Evolutionary conservation across 371 early-diverging fungal genomes (phyloP).

Genomic region (Mortierella sp.): DNA sequence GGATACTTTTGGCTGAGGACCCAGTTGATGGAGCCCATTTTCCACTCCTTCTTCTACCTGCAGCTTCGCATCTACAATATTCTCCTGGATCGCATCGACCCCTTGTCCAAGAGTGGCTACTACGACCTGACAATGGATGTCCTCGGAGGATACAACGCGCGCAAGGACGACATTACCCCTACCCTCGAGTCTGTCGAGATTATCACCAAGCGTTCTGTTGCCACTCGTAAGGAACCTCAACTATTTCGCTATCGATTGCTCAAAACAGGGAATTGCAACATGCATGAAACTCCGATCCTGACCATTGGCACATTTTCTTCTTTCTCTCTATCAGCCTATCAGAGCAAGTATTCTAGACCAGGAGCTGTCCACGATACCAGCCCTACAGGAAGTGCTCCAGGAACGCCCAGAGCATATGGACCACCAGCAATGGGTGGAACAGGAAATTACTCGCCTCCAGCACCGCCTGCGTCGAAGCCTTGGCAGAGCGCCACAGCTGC

Average conservation of each 20-base stretch:
- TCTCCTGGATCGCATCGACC: constrained; percentile 70
- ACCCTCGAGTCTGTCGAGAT: constrained; percentile 53
- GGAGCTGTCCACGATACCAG: constrained; percentile 23
- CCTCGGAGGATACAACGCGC: constrained; percentile 43
- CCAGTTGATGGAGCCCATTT: constrained; percentile 82
- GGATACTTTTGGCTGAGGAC: constrained; percentile 68
- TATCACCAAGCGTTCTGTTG: constrained; percentile 35
- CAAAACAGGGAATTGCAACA: not conserved
- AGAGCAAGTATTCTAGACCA: constrained; percentile 44
- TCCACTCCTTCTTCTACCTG: constrained; percentile 76
- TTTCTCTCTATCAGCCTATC: constrained; percentile 27
- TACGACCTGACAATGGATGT: constrained; percentile 58
- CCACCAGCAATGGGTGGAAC: constrained; percentile 10
- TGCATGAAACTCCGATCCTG: not conserved
- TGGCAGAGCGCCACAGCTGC: constrained; percentile 28
- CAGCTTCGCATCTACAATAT: constrained; percentile 74
- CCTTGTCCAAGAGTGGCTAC: constrained; percentile 59
- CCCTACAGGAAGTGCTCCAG: constrained; percentile 26
- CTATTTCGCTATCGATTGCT: not conserved
- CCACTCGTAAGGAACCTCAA: constrained; percentile 26
- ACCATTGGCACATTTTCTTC: not conserved
- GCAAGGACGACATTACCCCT: constrained; percentile 45
- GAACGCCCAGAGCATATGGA: constrained; percentile 28
- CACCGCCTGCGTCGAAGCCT: constrained; percentile 32
- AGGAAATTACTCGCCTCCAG: constrained; percentile 25